phyloP scores from a whole-genome alignment of 148 eudicot species.

The Vaccinium darrowii region DNA sequence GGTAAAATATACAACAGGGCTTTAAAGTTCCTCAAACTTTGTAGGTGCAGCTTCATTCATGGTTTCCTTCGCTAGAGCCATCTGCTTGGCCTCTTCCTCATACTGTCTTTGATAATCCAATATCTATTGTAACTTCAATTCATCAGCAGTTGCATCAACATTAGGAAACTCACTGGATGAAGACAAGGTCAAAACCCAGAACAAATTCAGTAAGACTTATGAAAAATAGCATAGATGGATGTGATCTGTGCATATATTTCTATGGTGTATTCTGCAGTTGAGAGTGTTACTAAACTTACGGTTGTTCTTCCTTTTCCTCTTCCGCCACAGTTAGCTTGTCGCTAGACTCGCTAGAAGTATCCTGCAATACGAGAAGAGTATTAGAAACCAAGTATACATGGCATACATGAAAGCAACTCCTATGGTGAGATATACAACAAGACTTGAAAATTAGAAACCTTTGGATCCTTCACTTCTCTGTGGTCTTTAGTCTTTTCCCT shows the following conservation, averaged over 20 bases:
- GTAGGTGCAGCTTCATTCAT: background rate
- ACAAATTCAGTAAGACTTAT: background rate
- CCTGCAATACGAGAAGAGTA: no score
- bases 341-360: background rate
- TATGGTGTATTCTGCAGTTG: background rate
- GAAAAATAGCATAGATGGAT: background rate
- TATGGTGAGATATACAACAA: no score
- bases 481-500: no score
- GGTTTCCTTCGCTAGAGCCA: background rate
- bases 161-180: conserved; percentile 42
- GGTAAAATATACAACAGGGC: no score
- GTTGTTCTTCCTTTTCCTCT: conserved; percentile 22
- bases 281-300: conserved; percentile 24
- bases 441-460: no score
- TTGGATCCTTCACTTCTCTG: no score
- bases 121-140: conserved; percentile 52
- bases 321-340: background rate
- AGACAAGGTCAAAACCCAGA: background rate
- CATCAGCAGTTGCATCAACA: conserved; percentile 31
- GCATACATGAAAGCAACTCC: no score
- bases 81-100: conserved; percentile 49
- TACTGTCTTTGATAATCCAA: conserved; percentile 51
- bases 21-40: background rate
- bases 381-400: no score
- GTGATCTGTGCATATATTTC: background rate